Evolutionary conservation across 306 rosid genomes (phyloP).

Genomic region (Gynostemma pentaphyllum): DNA sequence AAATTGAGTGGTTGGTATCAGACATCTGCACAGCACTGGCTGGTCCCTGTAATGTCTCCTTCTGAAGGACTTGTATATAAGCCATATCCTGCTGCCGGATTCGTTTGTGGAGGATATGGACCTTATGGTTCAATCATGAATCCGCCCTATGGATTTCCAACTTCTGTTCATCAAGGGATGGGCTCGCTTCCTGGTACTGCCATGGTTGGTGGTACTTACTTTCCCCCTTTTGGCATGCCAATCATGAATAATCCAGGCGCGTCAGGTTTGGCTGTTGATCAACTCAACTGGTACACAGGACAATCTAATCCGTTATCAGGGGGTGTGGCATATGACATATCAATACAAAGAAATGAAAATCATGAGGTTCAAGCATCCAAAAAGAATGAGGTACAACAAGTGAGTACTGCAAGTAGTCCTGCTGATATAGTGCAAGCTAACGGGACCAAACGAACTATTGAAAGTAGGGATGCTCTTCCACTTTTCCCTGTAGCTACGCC

Average conservation of each 20-base stretch:
- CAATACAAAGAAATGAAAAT: slow-evolving; percentile 24
- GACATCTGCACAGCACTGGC: slow-evolving; percentile 72
- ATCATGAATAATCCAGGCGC: slow-evolving; percentile 30
- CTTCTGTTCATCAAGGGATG: slow-evolving; percentile 37
- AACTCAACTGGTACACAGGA: slow-evolving; percentile 30
- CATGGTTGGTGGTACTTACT: slow-evolving; percentile 42
- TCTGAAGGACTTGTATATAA: slow-evolving; percentile 90
- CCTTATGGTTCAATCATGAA: slow-evolving; percentile 45
- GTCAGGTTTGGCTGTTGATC: slow-evolving; percentile 53
- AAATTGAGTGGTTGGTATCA: slow-evolving; percentile 58
- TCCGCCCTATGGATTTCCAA: slow-evolving; percentile 47
- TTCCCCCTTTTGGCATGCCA: slow-evolving; percentile 63
- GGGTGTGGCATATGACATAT: slow-evolving; percentile 15
- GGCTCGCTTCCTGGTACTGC: slow-evolving; percentile 14
- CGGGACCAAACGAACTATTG: background rate
- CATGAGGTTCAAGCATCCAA: slow-evolving; percentile 9
- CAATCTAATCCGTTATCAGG: slow-evolving; percentile 11
- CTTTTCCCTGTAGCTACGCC: slow-evolving; percentile 17
- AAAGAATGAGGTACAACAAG: slow-evolving; percentile 48
- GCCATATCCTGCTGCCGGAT: slow-evolving; percentile 75
- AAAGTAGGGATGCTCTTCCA: slow-evolving; percentile 32
- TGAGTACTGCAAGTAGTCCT: slow-evolving; percentile 52
- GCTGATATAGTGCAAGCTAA: slow-evolving; percentile 22
- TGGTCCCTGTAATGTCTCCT: slow-evolving; percentile 81
- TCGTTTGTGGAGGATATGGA: slow-evolving; percentile 49